Percentiles rank a stretch among this genome's conserved stretches.
Evolutionary conservation across 352 stramenopile species (phyloP).

Genomic region (Pilasporangium apinafurcum): DNA sequence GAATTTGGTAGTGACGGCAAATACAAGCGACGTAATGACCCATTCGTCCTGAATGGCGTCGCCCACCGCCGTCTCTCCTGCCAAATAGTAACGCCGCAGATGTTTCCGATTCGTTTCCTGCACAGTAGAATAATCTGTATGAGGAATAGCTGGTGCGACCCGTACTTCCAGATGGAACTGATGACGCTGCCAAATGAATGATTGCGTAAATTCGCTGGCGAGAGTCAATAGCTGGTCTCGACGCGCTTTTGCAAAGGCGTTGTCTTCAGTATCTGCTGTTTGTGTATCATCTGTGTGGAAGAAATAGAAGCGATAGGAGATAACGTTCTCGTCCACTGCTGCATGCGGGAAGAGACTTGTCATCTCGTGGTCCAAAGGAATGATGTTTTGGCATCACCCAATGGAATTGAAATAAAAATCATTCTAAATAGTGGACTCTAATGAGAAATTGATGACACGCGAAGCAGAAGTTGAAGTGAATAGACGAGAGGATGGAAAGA

Average conservation of each 20-base stretch:
- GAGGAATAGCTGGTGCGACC: not conserved
- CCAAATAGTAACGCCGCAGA: conserved; percentile 21
- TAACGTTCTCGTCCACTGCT: conserved; percentile 8
- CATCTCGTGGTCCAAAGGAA: too few species aligned
- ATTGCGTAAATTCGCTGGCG: conserved; percentile 22
- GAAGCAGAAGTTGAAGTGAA: too few species aligned
- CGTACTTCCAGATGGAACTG: conserved; percentile 28
- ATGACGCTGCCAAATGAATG: conserved; percentile 53
- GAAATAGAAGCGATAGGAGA: conserved; percentile 37
- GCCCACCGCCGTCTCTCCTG: conserved; percentile 28
- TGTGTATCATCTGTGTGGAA: conserved; percentile 1
- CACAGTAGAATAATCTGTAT: too few species aligned
- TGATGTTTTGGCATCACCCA: too few species aligned
- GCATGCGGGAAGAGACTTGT: too few species aligned
- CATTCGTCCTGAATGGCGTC: conserved; percentile 74
- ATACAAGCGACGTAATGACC: conserved; percentile 41
- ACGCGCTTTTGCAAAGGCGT: conserved; percentile 6
- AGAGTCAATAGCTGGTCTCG: conserved; percentile 15
- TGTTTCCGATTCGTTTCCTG: not conserved
- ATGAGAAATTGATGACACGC: too few species aligned
- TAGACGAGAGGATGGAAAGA: too few species aligned
- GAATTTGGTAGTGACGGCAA: conserved; percentile 30
- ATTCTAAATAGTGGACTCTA: too few species aligned
- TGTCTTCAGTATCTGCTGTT: not conserved
- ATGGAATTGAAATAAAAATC: too few species aligned